Percentiles rank a stretch among this genome's conserved stretches.
Evolutionary conservation across 2,329 filamentous ascomycete genomes (phyloP).

Genomic region (Fusarium sp.): DNA sequence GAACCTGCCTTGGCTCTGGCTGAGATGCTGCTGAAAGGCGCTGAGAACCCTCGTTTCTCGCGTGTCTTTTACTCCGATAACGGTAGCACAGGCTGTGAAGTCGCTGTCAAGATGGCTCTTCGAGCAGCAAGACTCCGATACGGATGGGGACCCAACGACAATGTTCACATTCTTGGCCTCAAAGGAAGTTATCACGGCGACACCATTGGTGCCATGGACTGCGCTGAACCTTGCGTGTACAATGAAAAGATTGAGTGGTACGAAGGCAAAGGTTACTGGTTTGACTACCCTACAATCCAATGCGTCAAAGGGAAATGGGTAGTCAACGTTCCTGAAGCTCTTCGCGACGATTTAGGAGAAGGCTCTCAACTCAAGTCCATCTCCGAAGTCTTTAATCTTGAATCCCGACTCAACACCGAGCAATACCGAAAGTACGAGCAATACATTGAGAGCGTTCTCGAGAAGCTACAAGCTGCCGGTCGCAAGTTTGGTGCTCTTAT

Average conservation of each 20-base stretch:
- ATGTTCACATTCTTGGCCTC: slow-evolving; percentile 79
- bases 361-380: slow-evolving; percentile 64
- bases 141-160: slow-evolving; percentile 71
- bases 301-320: slow-evolving; percentile 77
- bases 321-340: slow-evolving; percentile 68
- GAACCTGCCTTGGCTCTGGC: slow-evolving; percentile 81
- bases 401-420: slow-evolving; percentile 61
- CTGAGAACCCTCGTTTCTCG: slow-evolving; percentile 75
- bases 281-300: slow-evolving; percentile 82
- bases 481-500: slow-evolving; percentile 83
- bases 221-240: slow-evolving; percentile 81
- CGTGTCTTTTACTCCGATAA: slow-evolving; percentile 90
- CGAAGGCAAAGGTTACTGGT: slow-evolving; percentile 82
- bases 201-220: slow-evolving; percentile 91
- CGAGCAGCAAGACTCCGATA: slow-evolving; percentile 78
- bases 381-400: slow-evolving; percentile 72
- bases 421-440: slow-evolving; percentile 68
- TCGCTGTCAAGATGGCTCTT: slow-evolving; percentile 88
- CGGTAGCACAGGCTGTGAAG: slow-evolving; percentile 86
- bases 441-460: slow-evolving; percentile 71
- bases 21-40: slow-evolving; percentile 71
- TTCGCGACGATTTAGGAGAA: slow-evolving; percentile 63
- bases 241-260: slow-evolving; percentile 94
- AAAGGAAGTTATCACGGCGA: slow-evolving; percentile 90
- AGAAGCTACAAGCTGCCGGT: slow-evolving; percentile 67